Evolutionary conservation across 257 asterid genomes (phyloP).

Genomic region (Solanum piurae): DNA sequence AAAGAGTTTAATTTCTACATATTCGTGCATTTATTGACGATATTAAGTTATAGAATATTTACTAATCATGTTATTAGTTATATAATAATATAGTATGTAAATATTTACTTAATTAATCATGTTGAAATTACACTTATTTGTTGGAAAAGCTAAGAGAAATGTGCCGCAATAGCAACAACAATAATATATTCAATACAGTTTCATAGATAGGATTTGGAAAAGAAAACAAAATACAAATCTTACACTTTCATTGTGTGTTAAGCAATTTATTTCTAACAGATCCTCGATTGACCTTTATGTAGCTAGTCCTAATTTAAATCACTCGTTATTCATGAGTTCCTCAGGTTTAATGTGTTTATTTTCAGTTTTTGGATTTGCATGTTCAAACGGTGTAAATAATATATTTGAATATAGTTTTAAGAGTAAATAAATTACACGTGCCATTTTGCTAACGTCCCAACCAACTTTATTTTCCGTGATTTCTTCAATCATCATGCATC

Average conservation of each 20-base stretch:
- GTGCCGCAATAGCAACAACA: neutral
- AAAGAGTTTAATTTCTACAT: neutral
- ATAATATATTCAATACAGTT: neutral
- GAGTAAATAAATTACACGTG: neutral
- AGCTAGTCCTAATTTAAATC: no score
- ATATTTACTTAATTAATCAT: neutral
- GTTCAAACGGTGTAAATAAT: neutral
- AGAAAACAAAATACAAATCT: neutral
- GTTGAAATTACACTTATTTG: no score
- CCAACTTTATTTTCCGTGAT: neutral
- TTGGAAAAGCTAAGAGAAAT: neutral
- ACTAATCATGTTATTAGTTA: neutral
- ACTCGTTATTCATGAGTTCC: neutral
- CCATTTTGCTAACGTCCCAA: neutral
- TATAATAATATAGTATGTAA: neutral
- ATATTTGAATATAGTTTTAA: neutral
- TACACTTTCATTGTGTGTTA: neutral
- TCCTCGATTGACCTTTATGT: no score
- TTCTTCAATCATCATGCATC: neutral
- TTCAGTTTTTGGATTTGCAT: neutral
- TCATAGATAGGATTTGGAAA: no score
- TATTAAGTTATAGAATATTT: neutral
- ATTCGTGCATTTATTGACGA: neutral
- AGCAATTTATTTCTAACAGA: rapidly evolving
- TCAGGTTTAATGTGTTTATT: neutral